These are phyloP conservation scores for Pisolithus marmoratus DNA, from an alignment of 768 basidiomycete species.

Conservation along the genomic window DNA sequence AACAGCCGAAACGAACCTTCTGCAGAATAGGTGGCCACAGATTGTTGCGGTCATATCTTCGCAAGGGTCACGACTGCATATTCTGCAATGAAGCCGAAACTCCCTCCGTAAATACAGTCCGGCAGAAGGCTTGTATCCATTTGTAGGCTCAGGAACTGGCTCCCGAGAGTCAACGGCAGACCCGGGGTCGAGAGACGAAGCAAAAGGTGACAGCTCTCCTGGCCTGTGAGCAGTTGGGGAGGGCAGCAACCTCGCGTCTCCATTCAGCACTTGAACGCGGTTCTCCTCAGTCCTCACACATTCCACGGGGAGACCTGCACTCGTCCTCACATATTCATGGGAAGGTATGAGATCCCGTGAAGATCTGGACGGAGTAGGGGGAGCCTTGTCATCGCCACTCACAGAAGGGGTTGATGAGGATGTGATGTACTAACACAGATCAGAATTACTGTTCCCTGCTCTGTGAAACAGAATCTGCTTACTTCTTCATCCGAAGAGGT, in stretches of 20 bases:
- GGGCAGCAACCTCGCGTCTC: constrained; percentile 16
- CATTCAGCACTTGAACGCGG: constrained; percentile 25
- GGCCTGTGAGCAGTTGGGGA: constrained; percentile 13
- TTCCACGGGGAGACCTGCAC: constrained; percentile 19
- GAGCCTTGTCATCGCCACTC: not conserved
- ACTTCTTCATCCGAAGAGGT: not conserved
- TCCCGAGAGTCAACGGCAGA: not conserved
- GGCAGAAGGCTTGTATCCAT: not conserved
- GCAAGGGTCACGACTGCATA: constrained; percentile 44
- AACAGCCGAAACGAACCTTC: constrained; percentile 32
- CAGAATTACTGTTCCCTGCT: too few relatives aligned
- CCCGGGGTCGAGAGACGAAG: constrained; percentile 18
- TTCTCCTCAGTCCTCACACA: constrained; percentile 28
- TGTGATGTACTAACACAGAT: not conserved
- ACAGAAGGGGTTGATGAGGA: not conserved
- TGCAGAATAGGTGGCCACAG: constrained; percentile 62
- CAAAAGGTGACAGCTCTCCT: constrained; percentile 12
- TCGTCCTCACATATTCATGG: not conserved
- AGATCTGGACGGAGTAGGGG: not conserved
- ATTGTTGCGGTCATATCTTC: constrained; percentile 51
- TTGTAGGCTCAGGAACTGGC: not conserved
- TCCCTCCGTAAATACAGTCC: not conserved
- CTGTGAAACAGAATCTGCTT: not conserved
- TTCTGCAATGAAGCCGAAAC: constrained; percentile 41
- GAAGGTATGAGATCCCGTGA: too few relatives aligned